phyloP scores from a whole-genome alignment of 164 flowering plant species.

The Aristolochia fimbriata region DNA sequence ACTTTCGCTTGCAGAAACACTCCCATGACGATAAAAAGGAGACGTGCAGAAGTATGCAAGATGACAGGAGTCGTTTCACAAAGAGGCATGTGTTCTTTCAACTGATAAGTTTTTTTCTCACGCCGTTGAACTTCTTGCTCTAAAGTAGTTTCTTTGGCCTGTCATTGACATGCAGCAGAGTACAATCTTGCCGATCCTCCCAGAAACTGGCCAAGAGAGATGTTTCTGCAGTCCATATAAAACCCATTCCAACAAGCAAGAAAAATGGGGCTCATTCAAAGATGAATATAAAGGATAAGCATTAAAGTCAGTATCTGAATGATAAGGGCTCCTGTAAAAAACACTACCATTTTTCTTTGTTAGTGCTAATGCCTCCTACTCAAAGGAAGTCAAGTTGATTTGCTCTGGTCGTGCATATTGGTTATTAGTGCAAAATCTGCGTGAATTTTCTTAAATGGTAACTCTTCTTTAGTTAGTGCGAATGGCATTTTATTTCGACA shows the following conservation, averaged over 20 bases:
- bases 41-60: slow-evolving; percentile 8
- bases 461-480: neutral
- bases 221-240: slow-evolving; percentile 14
- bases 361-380: neutral
- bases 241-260: slow-evolving; percentile 13
- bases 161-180: slow-evolving; percentile 7
- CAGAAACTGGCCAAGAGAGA: slow-evolving; percentile 17
- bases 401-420: too few species aligned
- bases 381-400: neutral
- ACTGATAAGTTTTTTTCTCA: neutral
- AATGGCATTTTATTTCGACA: too few species aligned
- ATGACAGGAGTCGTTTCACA: slow-evolving; percentile 13
- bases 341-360: neutral
- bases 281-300: slow-evolving; percentile 6
- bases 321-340: neutral
- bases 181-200: slow-evolving; percentile 18
- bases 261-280: slow-evolving; percentile 11
- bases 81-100: slow-evolving; percentile 25
- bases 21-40: slow-evolving; percentile 10
- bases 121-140: neutral
- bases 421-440: neutral
- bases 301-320: neutral
- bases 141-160: neutral
- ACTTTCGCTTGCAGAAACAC: slow-evolving; percentile 13
- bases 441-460: neutral